A percentile compares a stretch with the other conserved stretches of the same genome.
Evolutionary conservation across 2,329 filamentous ascomycete genomes (phyloP).

Genomic region (Clarireedia monteithiana): DNA sequence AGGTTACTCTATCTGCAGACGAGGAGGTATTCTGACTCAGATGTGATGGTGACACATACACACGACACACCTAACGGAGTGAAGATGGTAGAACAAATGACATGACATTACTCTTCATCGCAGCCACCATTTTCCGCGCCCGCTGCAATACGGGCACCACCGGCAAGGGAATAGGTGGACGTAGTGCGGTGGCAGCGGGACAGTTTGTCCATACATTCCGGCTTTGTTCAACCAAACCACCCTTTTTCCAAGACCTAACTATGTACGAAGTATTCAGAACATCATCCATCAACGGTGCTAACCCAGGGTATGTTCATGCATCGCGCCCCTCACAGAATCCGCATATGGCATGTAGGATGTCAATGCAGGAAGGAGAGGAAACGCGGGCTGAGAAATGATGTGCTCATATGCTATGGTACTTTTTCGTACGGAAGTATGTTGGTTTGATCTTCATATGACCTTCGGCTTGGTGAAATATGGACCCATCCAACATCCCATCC

Average conservation of each 20-base stretch:
- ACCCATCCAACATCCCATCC: background rate
- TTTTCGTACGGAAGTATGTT: background rate
- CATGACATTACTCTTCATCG: conserved; percentile 5
- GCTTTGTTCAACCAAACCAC: conserved; percentile 11
- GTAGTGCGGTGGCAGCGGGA: conserved; percentile 11
- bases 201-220: conserved; percentile 9
- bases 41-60: background rate
- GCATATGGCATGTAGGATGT: conserved; percentile 5
- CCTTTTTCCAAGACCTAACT: background rate
- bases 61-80: background rate
- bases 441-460: background rate
- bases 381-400: conserved; percentile 1
- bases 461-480: background rate
- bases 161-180: conserved; percentile 7
- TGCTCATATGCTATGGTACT: conserved; percentile 2
- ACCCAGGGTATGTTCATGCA: conserved; percentile 12
- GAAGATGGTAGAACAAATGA: background rate
- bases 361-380: background rate
- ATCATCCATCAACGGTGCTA: conserved; percentile 11
- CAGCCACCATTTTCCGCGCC: conserved; percentile 9
- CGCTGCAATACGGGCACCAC: conserved; percentile 15
- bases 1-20: background rate
- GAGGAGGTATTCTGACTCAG: conserved; percentile 2
- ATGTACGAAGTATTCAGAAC: no score
- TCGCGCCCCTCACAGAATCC: conserved; percentile 8